Base-by-base conservation (phyloP, 805 yeast genomes). In the Candida michaelii region DNA sequence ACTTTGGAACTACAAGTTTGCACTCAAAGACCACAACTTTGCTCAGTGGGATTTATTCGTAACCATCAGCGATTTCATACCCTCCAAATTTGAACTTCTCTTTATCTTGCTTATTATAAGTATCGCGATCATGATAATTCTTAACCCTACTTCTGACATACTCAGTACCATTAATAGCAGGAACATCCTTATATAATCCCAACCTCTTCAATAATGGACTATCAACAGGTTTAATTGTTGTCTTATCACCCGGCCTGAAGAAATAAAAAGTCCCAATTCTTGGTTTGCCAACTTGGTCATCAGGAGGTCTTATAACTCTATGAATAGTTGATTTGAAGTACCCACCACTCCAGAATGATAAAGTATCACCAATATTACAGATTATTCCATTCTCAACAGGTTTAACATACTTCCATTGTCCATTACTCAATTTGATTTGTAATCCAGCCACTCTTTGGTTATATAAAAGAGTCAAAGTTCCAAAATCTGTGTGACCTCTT, bases 401-500 rank as follows among this genome's bases (percentile, higher is more conserved):
- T 41, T 54, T 56, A 19, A 65, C 65, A 45, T 62, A 63, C 45
- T 61, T 59, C 70, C 70, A 65, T 7, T 50, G 46, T 1, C 67
- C 70, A 29, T 53, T 47, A 23, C 48, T 39, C 15, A 55, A 42
- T 41, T 56, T 59, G 30, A 63, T 60, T 39, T 65, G 70, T 18
- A 65, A 54, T 3, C 67, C 69, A 2, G 65, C 65, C 4, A 65
- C 69, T 4, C 59, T 59, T 46, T 65, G 70, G 44, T 62, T 61
- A 51, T 51, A 63, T 15, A 65, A 48, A 15, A 65, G 52, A 4
- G 70, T 63, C 36, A 65, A 52, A n/a, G 61, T 56, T 3, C 69
- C 70, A 42, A 63, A 60, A 44, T 65, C 70, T 4, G 70, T 63
- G 46, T 65, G 70, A 2, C 62, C 69, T 30, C 66, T 42, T 1